Base-by-base conservation (phyloP, 2,329 filamentous ascomycete genomes). In the Aspergillus arachidicola region DNA sequence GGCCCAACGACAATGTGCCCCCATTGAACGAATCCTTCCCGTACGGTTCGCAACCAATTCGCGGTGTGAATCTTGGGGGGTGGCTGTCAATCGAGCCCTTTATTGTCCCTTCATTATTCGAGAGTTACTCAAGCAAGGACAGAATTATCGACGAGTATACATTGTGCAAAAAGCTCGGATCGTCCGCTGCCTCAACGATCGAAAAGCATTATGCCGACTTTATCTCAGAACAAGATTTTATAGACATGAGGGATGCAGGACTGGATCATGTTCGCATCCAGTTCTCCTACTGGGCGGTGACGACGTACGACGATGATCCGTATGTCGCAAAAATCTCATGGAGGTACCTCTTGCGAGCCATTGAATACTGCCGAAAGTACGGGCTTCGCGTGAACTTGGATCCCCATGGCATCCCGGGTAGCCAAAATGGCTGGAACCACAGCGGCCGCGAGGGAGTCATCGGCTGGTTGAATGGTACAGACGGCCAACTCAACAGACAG, bases 341-440 rank as follows among this genome's bases (percentile, higher is more conserved):
- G 94, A 87, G 95, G 14, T 99, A 99, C 73, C 88, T 99, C 1
- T 86, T 99, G 11, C 89, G 95, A 19, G 92, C 86, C 11, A 97
- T 99, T 68, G 95, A 99, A 77, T 99, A 92, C 86, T 92, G 91
- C 51, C 90, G 95, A 30, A 94, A 96, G 73, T 91, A 97, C 76
- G 95, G 95, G 0, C 82, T 99, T 5, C 90, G 95, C 2, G 88
- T 99, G 46, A 98, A 98, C 66, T 87, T 99, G 4, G 95, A 99
- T 76, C 81, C 97, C 5, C 95, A 99, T 79, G 93, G 86, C n/a
- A 83, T 95, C 0, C 94, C 94, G 0, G 95, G 95, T 0, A 94
- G 91, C 64, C 95, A 98, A 74, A 99, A 99, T 72, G 95, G 95
- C 2, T 98, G 94, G 94, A 97, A 97, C 72, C 95, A 99, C 78